Conservation (phyloP, 1,284 basidiomycete species). For the Cyathus pygmaeus region DNA sequence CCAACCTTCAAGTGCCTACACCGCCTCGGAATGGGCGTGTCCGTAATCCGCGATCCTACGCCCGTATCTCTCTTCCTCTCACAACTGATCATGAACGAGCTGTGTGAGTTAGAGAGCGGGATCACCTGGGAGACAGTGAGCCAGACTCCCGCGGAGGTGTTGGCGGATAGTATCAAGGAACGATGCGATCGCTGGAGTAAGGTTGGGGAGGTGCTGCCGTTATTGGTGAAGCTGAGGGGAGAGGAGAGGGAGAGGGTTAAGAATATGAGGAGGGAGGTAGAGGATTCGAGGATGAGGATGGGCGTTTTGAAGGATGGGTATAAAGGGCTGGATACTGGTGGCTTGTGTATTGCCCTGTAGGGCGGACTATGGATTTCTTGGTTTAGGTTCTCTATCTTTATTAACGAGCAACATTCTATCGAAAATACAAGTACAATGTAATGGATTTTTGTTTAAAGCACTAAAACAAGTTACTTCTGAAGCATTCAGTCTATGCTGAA, state of each 20-base stretch:
- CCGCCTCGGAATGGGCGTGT: conserved; percentile 59
- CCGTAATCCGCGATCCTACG: conserved; percentile 51
- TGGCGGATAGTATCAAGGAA: conserved; percentile 26
- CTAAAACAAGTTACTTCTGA: too few species aligned
- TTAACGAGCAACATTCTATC: too few species aligned
- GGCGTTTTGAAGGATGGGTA: conserved; percentile 52
- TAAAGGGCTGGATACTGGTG: not conserved
- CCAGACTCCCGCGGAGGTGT: conserved; percentile 20
- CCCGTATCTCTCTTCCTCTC: conserved; percentile 64
- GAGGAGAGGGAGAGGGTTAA: conserved; percentile 57
- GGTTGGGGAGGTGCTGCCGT: conserved; percentile 56
- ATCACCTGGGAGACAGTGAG: conserved; percentile 53
- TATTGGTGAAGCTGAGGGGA: conserved; percentile 56
- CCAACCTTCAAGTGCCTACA: conserved; percentile 51
- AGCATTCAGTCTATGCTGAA: too few species aligned
- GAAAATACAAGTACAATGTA: too few species aligned
- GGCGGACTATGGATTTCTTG: too few species aligned
- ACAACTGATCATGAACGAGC: conserved; percentile 41
- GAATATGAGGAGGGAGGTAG: conserved; percentile 57
- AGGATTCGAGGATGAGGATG: conserved; percentile 61
- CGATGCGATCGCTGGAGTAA: conserved; percentile 56
- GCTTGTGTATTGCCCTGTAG: not conserved
- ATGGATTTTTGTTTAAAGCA: too few species aligned
- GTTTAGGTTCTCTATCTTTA: too few species aligned
- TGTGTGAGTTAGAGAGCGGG: conserved; percentile 51